phyloP scores from a whole-genome alignment of 2,329 filamentous ascomycete species.

The Cladorrhinum sp. region DNA sequence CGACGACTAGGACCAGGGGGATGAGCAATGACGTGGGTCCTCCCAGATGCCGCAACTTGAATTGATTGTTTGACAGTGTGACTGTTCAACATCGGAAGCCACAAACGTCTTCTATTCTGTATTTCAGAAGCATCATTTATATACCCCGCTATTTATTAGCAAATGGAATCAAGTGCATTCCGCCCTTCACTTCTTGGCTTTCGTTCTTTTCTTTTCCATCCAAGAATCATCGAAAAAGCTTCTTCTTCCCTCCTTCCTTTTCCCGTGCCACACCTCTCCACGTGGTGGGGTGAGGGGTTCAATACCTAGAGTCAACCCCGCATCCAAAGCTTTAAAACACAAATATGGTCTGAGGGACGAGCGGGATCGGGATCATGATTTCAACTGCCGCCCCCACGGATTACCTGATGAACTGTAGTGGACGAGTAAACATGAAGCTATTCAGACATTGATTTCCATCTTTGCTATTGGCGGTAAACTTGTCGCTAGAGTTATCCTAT shows the following conservation, averaged over 20 bases:
- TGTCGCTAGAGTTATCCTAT: not conserved
- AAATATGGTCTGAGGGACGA: not conserved
- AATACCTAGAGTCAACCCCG: not conserved
- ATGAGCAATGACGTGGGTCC: slow-evolving; percentile 22
- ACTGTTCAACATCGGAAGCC: not conserved
- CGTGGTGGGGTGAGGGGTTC: slow-evolving; percentile 9
- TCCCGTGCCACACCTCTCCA: slow-evolving; percentile 1
- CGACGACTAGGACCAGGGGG: not conserved
- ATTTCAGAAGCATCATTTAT: not conserved
- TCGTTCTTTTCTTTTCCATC: not conserved
- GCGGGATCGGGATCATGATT: not conserved
- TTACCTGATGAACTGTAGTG: not conserved
- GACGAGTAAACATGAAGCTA: not conserved
- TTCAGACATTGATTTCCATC: not conserved
- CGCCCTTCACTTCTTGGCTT: not conserved
- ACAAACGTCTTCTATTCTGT: not conserved
- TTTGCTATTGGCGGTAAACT: too few relatives aligned
- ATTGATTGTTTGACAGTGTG: not conserved
- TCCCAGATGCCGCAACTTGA: not conserved
- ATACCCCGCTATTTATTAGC: not conserved
- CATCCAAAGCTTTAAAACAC: not conserved
- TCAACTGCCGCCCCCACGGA: not conserved
- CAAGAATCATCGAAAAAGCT: not conserved
- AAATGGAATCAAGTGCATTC: not conserved
- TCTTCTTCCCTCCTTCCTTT: not conserved